Conservation (phyloP, 2,329 filamentous ascomycete species). For the Nannizzia gypsea region DNA sequence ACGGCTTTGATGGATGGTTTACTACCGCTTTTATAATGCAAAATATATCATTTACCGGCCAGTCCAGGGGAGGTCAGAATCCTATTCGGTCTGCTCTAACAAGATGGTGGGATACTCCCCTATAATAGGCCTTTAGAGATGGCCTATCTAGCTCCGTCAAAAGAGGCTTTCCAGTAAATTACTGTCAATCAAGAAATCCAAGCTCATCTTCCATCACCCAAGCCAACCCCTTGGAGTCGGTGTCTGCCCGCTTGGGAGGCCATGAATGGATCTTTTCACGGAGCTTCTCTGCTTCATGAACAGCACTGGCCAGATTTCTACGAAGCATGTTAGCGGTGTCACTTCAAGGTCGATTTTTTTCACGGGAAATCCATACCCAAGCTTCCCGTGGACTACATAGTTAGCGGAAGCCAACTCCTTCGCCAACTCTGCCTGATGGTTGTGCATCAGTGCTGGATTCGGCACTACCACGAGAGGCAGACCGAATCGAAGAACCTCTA, state of each 20-base stretch:
- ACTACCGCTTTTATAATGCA: no score
- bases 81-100: no score
- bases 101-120: no score
- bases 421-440: conserved; percentile 85
- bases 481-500: conserved; percentile 64
- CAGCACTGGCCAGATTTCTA: conserved; percentile 30
- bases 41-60: no score
- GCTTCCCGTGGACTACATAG: conserved; percentile 61
- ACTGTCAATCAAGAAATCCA: conserved; percentile 41
- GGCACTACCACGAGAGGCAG: conserved; percentile 80
- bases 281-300: conserved; percentile 39
- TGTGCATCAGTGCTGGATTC: conserved; percentile 68
- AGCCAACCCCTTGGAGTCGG: conserved; percentile 35
- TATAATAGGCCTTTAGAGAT: not conserved
- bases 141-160: not conserved
- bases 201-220: conserved; percentile 48
- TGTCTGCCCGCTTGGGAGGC: conserved; percentile 39
- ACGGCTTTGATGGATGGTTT: no score
- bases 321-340: not conserved
- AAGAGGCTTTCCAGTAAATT: no score
- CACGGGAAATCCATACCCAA: conserved; percentile 43
- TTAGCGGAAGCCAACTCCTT: conserved; percentile 59
- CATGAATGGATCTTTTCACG: conserved; percentile 27
- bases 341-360: not conserved
- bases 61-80: no score